Base-by-base conservation (phyloP, 2,329 filamentous ascomycete genomes). In the Verticillium dahliae region DNA sequence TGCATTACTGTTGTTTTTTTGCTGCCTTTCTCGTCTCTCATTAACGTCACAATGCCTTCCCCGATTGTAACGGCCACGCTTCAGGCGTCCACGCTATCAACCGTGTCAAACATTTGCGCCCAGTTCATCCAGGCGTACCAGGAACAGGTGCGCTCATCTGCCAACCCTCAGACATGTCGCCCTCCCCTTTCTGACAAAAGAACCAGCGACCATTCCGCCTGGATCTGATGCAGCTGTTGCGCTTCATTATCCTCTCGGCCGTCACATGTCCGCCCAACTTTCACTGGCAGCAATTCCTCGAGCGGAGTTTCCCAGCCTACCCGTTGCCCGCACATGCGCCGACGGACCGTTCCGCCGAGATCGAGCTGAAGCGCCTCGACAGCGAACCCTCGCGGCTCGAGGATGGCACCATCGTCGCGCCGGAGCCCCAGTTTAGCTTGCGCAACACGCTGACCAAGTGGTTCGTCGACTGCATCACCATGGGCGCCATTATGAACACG, bases 221-320 rank as follows among this genome's bases (percentile, higher is more conserved):
- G 58, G 81, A 86, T 62, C 58, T 76, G 1, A 63, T 75, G 35
- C 77, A 80, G 34, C 75, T 86, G 52, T 68, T 82, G 22, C 83
- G 82, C 65, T 87, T 86, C 71, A 77, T 83, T 45, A 73, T 79
- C 41, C 77, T 83, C 59, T 76, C 82, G 2, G 70, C 86, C 61
- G 71, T 86, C 52, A 80, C 80, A 4, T 78, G 82, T 1, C 84
- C 84, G 6, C 79, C 84, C 58, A 85, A 84, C 65, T 85, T 82
- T 67, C 72, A 82, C 61, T 87, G 84, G 84, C 82, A 86, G 66
- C 77, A 81, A 60, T 77, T 77, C 35, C 76, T 86, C 35, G 83
- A 86, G 70, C 73, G 75, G 27, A 76, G 70, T 10, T 84, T 85
- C 61, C 83, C 84, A 0, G 81, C 80, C 0, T 77, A 78, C 65